Percentiles rank a stretch among this genome's conserved stretches.
These are phyloP conservation scores for Diaporthe velutina DNA, from an alignment of 2,329 filamentous ascomycete species.

Conservation along the genomic window DNA sequence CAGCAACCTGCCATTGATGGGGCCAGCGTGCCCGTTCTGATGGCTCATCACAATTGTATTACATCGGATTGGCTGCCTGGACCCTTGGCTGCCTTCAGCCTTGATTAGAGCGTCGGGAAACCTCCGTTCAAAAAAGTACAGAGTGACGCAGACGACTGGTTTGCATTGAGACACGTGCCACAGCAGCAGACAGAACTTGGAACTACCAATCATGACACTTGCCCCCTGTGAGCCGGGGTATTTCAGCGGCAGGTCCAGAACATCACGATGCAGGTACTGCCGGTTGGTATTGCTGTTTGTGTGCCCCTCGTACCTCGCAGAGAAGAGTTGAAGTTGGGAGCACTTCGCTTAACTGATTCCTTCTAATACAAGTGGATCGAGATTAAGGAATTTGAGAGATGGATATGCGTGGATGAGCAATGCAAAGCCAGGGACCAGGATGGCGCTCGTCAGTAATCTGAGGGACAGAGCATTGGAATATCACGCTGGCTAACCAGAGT, in stretches of 20 bases:
- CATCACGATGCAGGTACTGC: neutral
- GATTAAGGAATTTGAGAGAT: no score
- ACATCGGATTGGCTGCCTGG: conserved; percentile 32
- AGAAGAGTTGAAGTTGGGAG: no score
- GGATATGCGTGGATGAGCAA: no score
- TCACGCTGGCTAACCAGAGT: neutral
- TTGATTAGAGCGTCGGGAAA: neutral
- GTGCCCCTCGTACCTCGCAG: no score
- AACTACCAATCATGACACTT: neutral
- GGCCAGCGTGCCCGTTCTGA: neutral
- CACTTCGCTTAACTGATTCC: no score
- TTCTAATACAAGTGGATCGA: no score
- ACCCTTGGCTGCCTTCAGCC: neutral
- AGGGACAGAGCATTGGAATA: neutral
- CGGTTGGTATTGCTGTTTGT: no score
- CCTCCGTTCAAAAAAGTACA: neutral
- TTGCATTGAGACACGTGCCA: neutral
- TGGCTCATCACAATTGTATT: conserved; percentile 34
- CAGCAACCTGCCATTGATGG: conserved; percentile 23
- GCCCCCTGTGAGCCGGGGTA: neutral
- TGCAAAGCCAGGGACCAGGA: neutral
- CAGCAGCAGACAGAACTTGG: neutral
- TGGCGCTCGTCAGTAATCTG: neutral
- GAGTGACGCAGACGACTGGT: neutral
- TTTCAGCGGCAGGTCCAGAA: neutral